Conservation (phyloP, 1,284 basidiomycete species). For the Ganoderma multipileum region DNA sequence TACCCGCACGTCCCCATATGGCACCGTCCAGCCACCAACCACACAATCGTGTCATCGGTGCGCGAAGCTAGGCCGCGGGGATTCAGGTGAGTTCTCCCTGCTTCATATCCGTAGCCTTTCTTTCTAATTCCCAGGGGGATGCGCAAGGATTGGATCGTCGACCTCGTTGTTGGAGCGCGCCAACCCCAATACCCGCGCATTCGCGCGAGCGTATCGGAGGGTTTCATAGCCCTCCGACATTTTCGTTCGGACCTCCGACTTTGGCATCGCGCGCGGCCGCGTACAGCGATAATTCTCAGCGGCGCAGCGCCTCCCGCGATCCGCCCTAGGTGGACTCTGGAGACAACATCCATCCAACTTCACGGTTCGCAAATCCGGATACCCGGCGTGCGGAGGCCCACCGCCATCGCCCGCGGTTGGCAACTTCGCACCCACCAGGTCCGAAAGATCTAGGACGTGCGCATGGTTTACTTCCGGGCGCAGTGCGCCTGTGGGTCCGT, state of each 20-base stretch:
- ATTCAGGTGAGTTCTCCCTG: background rate
- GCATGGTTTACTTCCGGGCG: background rate
- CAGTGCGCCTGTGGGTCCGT: background rate
- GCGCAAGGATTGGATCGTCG: background rate
- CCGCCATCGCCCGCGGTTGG: background rate
- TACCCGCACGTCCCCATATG: background rate
- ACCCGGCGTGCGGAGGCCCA: background rate
- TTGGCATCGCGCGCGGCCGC: background rate
- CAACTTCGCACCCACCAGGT: background rate
- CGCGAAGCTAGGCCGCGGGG: background rate
- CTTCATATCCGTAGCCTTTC: background rate
- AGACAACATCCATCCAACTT: background rate
- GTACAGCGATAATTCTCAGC: background rate
- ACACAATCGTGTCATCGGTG: background rate
- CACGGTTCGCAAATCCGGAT: background rate
- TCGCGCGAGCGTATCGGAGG: background rate
- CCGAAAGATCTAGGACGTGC: background rate
- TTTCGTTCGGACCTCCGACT: background rate
- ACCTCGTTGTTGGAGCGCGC: background rate
- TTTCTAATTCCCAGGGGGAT: background rate
- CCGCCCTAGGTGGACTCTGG: constrained; percentile 1
- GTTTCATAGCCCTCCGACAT: background rate
- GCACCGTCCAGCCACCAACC: background rate
- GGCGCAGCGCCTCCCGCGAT: constrained; percentile 3
- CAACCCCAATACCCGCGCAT: background rate